phyloP scores from a whole-genome alignment of 2,329 filamentous ascomycete species.

The Stagonosporopsis cucurbitacearum region DNA sequence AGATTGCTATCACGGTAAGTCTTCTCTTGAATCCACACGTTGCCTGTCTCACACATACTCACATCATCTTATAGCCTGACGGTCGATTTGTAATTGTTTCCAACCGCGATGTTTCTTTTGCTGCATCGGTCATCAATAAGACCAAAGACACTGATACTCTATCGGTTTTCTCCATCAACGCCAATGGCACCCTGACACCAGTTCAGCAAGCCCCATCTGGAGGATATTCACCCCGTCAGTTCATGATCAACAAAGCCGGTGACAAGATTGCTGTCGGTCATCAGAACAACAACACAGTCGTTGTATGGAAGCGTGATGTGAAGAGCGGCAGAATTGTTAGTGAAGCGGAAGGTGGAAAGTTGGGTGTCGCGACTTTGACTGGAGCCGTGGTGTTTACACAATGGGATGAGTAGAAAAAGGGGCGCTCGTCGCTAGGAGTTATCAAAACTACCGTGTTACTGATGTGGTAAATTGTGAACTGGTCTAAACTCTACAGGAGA shows the following conservation, averaged over 20 bases:
- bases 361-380: conserved; percentile 7
- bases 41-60: background rate
- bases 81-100: conserved; percentile 69
- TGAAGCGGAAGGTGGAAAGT: conserved; percentile 15
- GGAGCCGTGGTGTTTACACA: conserved; percentile 14
- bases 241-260: conserved; percentile 68
- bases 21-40: background rate
- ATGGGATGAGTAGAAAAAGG: conserved; percentile 14
- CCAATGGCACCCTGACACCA: conserved; percentile 61
- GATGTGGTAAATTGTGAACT: too few species aligned
- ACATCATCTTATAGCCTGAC: conserved; percentile 26
- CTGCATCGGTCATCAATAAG: conserved; percentile 47
- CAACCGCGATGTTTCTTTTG: conserved; percentile 66
- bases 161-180: conserved; percentile 50
- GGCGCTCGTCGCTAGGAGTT: too few species aligned
- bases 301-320: conserved; percentile 66
- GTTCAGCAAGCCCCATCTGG: conserved; percentile 66
- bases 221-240: conserved; percentile 69
- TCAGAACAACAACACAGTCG: conserved; percentile 66
- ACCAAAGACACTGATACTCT: conserved; percentile 61
- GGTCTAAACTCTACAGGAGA: too few species aligned
- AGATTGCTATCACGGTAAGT: conserved; percentile 18
- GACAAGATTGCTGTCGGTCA: conserved; percentile 69
- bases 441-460: too few species aligned
- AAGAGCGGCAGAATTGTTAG: conserved; percentile 62